A percentile compares a stretch with the other conserved stretches of the same genome.
Evolutionary conservation across 2,329 filamentous ascomycete species (phyloP).

Genomic region (Diplocarpon mali): DNA sequence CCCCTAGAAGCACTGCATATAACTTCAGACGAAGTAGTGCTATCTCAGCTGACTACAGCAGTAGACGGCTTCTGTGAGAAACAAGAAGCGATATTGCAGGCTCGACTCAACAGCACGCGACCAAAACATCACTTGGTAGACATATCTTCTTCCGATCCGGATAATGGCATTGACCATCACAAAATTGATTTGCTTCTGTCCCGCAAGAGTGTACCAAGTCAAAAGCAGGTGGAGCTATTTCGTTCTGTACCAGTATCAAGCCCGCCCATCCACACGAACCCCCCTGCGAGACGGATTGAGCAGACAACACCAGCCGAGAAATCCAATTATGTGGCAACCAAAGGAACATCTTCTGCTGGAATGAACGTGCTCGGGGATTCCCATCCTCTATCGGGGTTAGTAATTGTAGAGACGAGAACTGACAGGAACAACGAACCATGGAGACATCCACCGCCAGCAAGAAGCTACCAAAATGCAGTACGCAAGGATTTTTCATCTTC

Average conservation of each 20-base stretch:
- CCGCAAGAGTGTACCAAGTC: conserved; percentile 4
- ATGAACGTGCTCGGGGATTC: too few relatives aligned
- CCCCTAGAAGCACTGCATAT: neutral
- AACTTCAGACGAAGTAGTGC: conserved; percentile 4
- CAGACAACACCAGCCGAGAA: neutral
- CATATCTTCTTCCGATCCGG: conserved; percentile 6
- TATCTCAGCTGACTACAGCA: conserved; percentile 15
- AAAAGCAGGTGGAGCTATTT: neutral
- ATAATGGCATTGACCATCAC: conserved; percentile 15
- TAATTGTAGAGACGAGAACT: too few relatives aligned
- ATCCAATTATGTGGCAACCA: too few relatives aligned
- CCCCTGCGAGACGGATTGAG: neutral
- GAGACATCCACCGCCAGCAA: too few relatives aligned
- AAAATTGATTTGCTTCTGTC: conserved; percentile 15
- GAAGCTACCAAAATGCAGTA: too few relatives aligned
- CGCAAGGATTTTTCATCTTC: too few relatives aligned
- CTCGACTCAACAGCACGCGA: conserved; percentile 9
- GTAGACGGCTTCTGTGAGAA: conserved; percentile 12
- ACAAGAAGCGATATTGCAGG: conserved; percentile 14
- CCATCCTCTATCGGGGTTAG: too few relatives aligned
- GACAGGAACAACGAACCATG: too few relatives aligned
- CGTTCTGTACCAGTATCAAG: neutral
- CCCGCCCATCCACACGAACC: neutral
- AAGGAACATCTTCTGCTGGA: too few relatives aligned
- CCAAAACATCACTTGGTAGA: conserved; percentile 6